Percentiles rank a stretch among this genome's conserved stretches.
phyloP scores from a whole-genome alignment of 495 filamentous ascomycete species.

The Entonaema liquescens region DNA sequence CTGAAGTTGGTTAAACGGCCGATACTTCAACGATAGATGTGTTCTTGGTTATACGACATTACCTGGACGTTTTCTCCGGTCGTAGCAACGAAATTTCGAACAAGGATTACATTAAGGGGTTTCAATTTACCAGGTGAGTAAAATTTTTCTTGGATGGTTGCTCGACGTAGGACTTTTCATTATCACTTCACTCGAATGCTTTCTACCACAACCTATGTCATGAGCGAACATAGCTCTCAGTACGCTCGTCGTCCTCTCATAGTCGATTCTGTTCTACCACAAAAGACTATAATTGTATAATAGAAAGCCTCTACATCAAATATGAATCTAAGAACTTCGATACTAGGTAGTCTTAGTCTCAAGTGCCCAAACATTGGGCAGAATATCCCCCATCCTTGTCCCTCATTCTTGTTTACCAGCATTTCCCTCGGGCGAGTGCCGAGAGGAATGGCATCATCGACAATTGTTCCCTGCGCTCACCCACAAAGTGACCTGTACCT shows the following conservation, averaged over 20 bases:
- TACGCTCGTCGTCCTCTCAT: neutral
- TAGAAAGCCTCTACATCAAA: neutral
- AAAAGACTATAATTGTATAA: slow-evolving; percentile 1
- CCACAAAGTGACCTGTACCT: neutral
- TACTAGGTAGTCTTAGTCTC: neutral
- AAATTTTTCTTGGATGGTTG: slow-evolving; percentile 12
- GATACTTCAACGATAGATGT: slow-evolving; percentile 3
- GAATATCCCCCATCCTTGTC: neutral
- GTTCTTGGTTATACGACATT: slow-evolving; percentile 18
- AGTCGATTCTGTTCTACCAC: neutral
- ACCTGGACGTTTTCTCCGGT: slow-evolving; percentile 6
- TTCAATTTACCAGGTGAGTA: neutral
- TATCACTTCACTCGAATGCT: neutral
- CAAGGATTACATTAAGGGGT: slow-evolving; percentile 8
- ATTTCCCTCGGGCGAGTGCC: neutral
- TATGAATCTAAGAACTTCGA: neutral
- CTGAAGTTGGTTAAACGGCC: neutral
- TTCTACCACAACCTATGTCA: neutral
- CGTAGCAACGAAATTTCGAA: neutral
- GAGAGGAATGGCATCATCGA: neutral
- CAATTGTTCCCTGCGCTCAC: neutral
- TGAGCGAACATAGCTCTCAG: neutral
- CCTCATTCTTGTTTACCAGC: neutral
- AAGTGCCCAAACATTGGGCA: neutral
- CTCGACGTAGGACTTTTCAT: slow-evolving; percentile 2